These are phyloP conservation scores for Cenococcum geophilum DNA, from an alignment of 495 filamentous ascomycete genomes.

Conservation along the genomic window DNA sequence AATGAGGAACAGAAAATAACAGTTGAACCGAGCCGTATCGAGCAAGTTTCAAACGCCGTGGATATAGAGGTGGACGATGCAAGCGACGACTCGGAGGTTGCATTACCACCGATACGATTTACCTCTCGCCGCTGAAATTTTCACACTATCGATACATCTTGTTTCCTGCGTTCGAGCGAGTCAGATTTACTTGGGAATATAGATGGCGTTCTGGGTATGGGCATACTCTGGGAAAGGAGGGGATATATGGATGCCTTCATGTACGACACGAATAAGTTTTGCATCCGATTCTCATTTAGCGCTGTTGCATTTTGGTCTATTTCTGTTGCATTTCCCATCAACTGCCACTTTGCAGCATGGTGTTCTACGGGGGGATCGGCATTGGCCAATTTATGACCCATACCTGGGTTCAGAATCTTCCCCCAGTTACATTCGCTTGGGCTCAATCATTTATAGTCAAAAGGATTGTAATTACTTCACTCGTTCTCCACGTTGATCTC, in stretches of 20 bases:
- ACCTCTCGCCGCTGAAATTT: slow-evolving; percentile 24
- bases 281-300: slow-evolving; percentile 12
- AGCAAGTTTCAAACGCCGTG: not conserved
- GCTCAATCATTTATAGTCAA: not conserved
- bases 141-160: not conserved
- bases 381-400: not conserved
- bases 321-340: slow-evolving; percentile 6
- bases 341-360: not conserved
- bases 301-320: slow-evolving; percentile 11
- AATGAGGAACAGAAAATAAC: slow-evolving; percentile 12
- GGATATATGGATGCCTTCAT: slow-evolving; percentile 18
- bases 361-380: not conserved
- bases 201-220: slow-evolving; percentile 17
- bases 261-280: slow-evolving; percentile 17
- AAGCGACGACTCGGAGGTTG: slow-evolving; percentile 30
- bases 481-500: not conserved
- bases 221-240: slow-evolving; percentile 12
- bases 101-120: slow-evolving; percentile 25
- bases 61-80: slow-evolving; percentile 33
- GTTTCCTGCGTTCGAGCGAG: slow-evolving; percentile 32
- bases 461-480: not conserved
- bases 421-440: slow-evolving; percentile 1
- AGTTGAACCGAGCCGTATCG: slow-evolving; percentile 5
- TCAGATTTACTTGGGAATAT: slow-evolving; percentile 10
- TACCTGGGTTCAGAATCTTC: not conserved